Evolutionary conservation across 306 rosid species (phyloP).

Genomic region (Hippophae tibetana): DNA sequence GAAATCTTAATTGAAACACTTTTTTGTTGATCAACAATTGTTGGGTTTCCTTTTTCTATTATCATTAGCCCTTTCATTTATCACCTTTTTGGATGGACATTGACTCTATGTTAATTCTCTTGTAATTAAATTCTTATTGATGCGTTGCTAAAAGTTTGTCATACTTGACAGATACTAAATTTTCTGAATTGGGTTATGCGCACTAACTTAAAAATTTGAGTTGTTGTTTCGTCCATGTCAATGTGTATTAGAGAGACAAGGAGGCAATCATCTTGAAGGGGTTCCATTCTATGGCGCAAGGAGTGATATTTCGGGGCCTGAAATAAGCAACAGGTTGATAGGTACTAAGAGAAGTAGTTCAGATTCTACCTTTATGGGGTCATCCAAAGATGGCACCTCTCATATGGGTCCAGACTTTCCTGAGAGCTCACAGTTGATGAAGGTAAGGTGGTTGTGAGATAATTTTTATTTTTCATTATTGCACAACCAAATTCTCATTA

Average conservation of each 20-base stretch:
- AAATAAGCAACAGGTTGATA: conserved; percentile 51
- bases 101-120: neutral
- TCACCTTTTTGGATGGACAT: conserved; percentile 6
- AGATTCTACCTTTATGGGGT: conserved; percentile 63
- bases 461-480: conserved; percentile 9
- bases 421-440: conserved; percentile 64
- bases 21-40: conserved; percentile 11
- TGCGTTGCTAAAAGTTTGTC: conserved; percentile 10
- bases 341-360: conserved; percentile 81
- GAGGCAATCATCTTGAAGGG: conserved; percentile 73
- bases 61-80: neutral
- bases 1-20: conserved; percentile 8
- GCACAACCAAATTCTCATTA: neutral
- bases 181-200: conserved; percentile 11
- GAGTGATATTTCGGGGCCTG: conserved; percentile 65
- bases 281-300: conserved; percentile 80
- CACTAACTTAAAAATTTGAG: conserved; percentile 20
- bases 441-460: conserved; percentile 31
- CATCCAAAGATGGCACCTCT: conserved; percentile 59
- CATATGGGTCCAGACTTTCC: conserved; percentile 57
- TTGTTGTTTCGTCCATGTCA: conserved; percentile 17
- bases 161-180: conserved; percentile 9
- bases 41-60: conserved; percentile 1
- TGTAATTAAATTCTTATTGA: neutral
- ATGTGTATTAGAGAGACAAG: conserved; percentile 51